Conservation (phyloP, 192 early-diverging fungal genomes). For the Backusella mclennaniae region DNA sequence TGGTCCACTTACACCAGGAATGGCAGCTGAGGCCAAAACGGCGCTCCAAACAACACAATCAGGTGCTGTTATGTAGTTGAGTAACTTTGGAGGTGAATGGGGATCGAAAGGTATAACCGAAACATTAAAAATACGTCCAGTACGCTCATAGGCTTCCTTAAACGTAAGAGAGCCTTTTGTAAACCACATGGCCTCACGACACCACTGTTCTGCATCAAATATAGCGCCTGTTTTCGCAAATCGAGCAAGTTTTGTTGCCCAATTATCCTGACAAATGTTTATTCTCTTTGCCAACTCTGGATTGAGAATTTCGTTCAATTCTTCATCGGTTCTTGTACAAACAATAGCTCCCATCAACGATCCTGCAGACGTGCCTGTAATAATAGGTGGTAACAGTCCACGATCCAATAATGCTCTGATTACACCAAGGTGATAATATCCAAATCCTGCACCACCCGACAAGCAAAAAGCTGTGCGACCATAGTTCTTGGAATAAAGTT, state of each 20-base stretch:
- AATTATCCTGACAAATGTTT: slow-evolving; percentile 52
- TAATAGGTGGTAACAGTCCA: slow-evolving; percentile 65
- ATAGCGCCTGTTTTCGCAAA: slow-evolving; percentile 45
- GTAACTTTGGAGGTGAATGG: slow-evolving; percentile 72
- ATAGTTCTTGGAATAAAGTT: slow-evolving; percentile 61
- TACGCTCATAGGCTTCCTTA: slow-evolving; percentile 83
- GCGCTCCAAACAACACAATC: slow-evolving; percentile 89
- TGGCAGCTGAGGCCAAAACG: slow-evolving; percentile 75
- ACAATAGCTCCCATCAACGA: slow-evolving; percentile 63
- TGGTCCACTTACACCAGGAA: slow-evolving; percentile 61
- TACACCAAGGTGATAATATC: slow-evolving; percentile 73
- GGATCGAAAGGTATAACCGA: slow-evolving; percentile 74
- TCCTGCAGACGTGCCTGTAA: slow-evolving; percentile 77
- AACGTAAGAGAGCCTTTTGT: slow-evolving; percentile 84
- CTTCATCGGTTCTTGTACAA: slow-evolving; percentile 67
- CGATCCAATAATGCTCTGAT: slow-evolving; percentile 69
- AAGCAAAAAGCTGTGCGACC: slow-evolving; percentile 77
- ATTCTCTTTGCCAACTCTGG: slow-evolving; percentile 51
- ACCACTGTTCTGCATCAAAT: slow-evolving; percentile 66
- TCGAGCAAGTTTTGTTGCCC: slow-evolving; percentile 32
- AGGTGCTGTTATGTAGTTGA: slow-evolving; percentile 87
- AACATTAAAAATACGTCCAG: slow-evolving; percentile 86
- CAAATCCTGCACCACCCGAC: slow-evolving; percentile 73
- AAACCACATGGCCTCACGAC: slow-evolving; percentile 62
- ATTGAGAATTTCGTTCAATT: slow-evolving; percentile 53